phyloP scores from a whole-genome alignment of 208 protist species.

The Crithidia expoeki region DNA sequence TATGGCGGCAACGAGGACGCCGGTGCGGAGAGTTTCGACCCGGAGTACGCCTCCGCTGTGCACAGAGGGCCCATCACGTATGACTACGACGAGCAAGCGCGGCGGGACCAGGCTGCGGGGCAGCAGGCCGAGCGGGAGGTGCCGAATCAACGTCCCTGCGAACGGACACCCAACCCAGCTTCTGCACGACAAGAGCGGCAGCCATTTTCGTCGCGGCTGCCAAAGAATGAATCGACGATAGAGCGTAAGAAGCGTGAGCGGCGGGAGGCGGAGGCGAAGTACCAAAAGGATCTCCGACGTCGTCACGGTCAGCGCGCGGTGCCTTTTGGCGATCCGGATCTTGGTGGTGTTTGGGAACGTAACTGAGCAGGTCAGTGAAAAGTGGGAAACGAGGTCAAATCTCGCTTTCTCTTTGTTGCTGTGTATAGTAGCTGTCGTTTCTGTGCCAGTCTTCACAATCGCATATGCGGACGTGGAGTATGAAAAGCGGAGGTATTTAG shows the following conservation, averaged over 20 bases:
- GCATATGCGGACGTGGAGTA: not conserved
- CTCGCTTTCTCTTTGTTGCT: not conserved
- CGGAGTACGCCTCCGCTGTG: conserved; percentile 29
- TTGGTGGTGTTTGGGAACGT: conserved; percentile 69
- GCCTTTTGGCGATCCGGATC: conserved; percentile 77
- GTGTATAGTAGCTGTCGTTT: not conserved
- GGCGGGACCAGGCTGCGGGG: not conserved
- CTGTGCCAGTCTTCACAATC: conserved; percentile 16
- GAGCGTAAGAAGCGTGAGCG: conserved; percentile 63
- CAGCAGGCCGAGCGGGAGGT: conserved; percentile 16
- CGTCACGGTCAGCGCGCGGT: conserved; percentile 73
- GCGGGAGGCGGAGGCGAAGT: conserved; percentile 68
- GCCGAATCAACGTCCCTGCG: conserved; percentile 4
- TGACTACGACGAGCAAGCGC: conserved; percentile 21
- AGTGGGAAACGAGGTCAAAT: too few relatives aligned
- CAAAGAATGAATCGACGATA: conserved; percentile 30
- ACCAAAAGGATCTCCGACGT: conserved; percentile 75
- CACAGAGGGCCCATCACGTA: conserved; percentile 15
- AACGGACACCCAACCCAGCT: conserved; percentile 3
- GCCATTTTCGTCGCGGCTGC: conserved; percentile 16
- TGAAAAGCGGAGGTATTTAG: too few relatives aligned
- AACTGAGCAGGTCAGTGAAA: conserved; percentile 25
- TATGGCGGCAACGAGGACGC: conserved; percentile 48
- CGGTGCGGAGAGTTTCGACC: conserved; percentile 52
- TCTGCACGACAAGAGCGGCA: not conserved